Conservation (phyloP, 306 rosid species). For the Prunus dulcis region DNA sequence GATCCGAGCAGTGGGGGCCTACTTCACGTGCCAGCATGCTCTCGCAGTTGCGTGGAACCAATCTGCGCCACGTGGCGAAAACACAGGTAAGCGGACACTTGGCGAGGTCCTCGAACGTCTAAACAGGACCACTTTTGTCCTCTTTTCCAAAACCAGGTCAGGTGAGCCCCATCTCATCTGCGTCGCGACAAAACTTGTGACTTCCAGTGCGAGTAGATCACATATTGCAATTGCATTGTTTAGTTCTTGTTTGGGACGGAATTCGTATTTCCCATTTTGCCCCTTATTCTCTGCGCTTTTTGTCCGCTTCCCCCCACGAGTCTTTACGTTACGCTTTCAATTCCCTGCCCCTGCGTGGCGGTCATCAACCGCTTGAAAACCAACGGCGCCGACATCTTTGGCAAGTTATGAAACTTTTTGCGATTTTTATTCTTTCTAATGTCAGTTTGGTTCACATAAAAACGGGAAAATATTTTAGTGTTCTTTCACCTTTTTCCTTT, state of each 20-base stretch:
- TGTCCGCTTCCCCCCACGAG: not conserved
- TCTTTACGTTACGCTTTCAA: not conserved
- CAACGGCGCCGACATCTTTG: conserved; percentile 3
- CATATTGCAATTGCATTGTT: not conserved
- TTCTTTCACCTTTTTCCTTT: not conserved
- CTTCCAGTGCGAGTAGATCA: not conserved
- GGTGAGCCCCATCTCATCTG: conserved; percentile 18
- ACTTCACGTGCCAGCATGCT: conserved; percentile 49
- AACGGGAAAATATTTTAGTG: not conserved
- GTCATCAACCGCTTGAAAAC: not conserved
- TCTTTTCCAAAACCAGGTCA: conserved; percentile 30
- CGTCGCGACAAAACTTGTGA: conserved; percentile 42
- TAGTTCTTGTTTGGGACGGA: conserved; percentile 15
- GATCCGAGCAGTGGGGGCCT: conserved; percentile 30
- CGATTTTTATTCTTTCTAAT: not conserved
- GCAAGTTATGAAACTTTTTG: not conserved
- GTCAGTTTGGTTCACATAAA: not conserved
- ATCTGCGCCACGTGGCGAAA: conserved; percentile 24
- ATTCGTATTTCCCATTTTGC: conserved; percentile 15
- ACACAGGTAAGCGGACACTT: not conserved
- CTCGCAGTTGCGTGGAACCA: not conserved
- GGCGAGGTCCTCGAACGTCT: conserved; percentile 32
- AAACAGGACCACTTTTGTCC: conserved; percentile 47
- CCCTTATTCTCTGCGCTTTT: conserved; percentile 15
- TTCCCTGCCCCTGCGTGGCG: conserved; percentile 15